phyloP scores from a whole-genome alignment of 768 basidiomycete species.

The Tricholoma flavovirens region DNA sequence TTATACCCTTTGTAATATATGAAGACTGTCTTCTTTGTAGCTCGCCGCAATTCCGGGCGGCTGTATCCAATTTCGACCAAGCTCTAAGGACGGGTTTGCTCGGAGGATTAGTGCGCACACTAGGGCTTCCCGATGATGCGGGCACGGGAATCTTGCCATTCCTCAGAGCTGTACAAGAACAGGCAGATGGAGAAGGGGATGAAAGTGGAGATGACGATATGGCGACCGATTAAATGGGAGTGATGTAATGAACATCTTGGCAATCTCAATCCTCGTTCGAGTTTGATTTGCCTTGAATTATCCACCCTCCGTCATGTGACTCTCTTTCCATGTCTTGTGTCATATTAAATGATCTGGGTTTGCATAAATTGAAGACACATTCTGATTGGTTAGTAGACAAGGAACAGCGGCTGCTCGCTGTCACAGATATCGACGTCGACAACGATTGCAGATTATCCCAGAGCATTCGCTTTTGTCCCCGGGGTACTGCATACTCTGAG shows the following conservation, averaged over 20 bases:
- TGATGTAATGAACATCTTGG: constrained; percentile 1
- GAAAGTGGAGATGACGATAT: constrained; percentile 44
- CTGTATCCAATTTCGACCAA: constrained; percentile 77
- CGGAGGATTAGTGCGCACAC: constrained; percentile 63
- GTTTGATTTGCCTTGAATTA: too few species aligned
- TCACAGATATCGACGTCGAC: too few species aligned
- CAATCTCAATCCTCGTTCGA: neutral
- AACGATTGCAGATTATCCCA: too few species aligned
- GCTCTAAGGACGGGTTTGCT: constrained; percentile 79
- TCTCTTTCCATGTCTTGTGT: too few species aligned
- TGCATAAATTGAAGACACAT: too few species aligned
- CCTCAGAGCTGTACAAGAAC: constrained; percentile 72
- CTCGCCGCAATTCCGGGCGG: constrained; percentile 78
- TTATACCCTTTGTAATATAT: constrained; percentile 1
- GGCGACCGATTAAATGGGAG: constrained; percentile 63
- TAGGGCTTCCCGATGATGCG: constrained; percentile 83
- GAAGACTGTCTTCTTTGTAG: constrained; percentile 21
- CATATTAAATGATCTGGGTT: too few species aligned
- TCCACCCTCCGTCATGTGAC: neutral
- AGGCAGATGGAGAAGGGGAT: constrained; percentile 50
- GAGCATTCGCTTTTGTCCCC: too few species aligned
- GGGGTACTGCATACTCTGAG: too few species aligned
- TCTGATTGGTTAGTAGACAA: too few species aligned
- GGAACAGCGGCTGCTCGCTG: too few species aligned
- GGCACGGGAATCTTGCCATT: constrained; percentile 75